phyloP scores from a whole-genome alignment of 2,329 filamentous ascomycete genomes.

The Bipolaris gigantea region DNA sequence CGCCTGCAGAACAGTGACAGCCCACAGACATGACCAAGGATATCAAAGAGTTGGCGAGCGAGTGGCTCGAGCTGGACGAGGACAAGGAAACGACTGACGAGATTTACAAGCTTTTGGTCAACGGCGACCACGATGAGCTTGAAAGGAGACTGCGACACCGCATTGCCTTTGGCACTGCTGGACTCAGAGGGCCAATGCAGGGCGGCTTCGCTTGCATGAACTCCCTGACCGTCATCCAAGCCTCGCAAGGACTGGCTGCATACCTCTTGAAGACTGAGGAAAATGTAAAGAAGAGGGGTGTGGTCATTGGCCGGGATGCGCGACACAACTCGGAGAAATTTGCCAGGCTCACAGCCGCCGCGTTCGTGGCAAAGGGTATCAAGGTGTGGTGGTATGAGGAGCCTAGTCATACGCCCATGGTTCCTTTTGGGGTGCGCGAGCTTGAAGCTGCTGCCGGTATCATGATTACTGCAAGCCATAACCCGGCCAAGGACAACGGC shows the following conservation, averaged over 20 bases:
- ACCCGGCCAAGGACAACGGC: constrained; percentile 65
- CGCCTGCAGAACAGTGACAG: neutral
- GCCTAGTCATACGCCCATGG: constrained; percentile 61
- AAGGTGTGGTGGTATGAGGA: constrained; percentile 62
- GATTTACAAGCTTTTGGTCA: constrained; percentile 55
- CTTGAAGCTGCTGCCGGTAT: constrained; percentile 61
- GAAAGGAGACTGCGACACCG: constrained; percentile 57
- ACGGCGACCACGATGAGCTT: constrained; percentile 52
- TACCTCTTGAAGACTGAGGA: constrained; percentile 56
- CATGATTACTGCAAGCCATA: constrained; percentile 69
- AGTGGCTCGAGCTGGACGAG: constrained; percentile 62
- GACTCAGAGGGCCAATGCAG: constrained; percentile 65
- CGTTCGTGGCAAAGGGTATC: constrained; percentile 61
- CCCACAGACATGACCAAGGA: constrained; percentile 32
- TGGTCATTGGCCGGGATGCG: constrained; percentile 66
- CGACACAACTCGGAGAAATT: constrained; percentile 65
- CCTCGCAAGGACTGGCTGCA: constrained; percentile 65
- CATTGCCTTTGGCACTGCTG: constrained; percentile 65
- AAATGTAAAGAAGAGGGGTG: constrained; percentile 49
- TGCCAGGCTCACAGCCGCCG: constrained; percentile 61
- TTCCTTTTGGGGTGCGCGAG: constrained; percentile 61
- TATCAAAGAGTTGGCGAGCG: constrained; percentile 51
- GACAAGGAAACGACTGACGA: constrained; percentile 58
- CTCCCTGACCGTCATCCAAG: constrained; percentile 62
- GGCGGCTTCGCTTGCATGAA: constrained; percentile 66